Conservation (phyloP, 169 alveolate species). For the Blepharisma undulans region DNA sequence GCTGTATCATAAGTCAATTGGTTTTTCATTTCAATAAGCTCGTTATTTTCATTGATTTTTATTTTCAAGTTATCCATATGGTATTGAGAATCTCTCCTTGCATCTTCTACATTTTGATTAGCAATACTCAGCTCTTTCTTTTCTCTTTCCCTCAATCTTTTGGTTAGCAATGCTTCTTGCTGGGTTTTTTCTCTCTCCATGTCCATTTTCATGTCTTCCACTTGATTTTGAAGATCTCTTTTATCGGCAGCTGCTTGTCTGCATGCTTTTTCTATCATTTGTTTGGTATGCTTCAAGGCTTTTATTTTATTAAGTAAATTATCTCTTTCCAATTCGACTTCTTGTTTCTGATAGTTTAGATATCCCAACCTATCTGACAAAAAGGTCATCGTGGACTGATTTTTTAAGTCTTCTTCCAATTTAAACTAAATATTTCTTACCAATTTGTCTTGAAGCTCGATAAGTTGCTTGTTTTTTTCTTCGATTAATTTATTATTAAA, state of each 20-base stretch:
- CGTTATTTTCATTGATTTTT: conserved; percentile 34
- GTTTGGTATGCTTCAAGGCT: conserved; percentile 43
- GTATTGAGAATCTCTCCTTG: conserved; percentile 3
- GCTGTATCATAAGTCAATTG: conserved; percentile 41
- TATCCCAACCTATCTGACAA: not conserved
- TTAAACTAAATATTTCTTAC: not conserved
- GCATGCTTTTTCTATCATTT: conserved; percentile 45
- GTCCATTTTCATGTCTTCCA: conserved; percentile 42
- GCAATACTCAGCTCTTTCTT: conserved; percentile 39
- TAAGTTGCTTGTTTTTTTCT: conserved; percentile 25
- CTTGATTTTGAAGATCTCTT: conserved; percentile 43
- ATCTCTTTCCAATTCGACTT: conserved; percentile 46
- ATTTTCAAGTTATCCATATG: conserved; percentile 19
- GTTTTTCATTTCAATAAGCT: conserved; percentile 37
- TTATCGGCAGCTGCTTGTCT: conserved; percentile 43
- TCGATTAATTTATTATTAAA: conserved; percentile 42
- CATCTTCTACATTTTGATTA: not conserved
- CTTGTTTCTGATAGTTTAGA: conserved; percentile 15
- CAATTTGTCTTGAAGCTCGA: conserved; percentile 11
- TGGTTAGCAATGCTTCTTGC: conserved; percentile 45
- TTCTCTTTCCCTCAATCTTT: conserved; percentile 47
- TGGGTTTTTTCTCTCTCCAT: conserved; percentile 49
- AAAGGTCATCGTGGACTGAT: conserved; percentile 35
- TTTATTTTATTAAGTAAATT: conserved; percentile 41
- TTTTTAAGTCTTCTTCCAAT: conserved; percentile 44